These are phyloP conservation scores for Inga laurina DNA, from an alignment of 306 rosid species.

Conservation along the genomic window DNA sequence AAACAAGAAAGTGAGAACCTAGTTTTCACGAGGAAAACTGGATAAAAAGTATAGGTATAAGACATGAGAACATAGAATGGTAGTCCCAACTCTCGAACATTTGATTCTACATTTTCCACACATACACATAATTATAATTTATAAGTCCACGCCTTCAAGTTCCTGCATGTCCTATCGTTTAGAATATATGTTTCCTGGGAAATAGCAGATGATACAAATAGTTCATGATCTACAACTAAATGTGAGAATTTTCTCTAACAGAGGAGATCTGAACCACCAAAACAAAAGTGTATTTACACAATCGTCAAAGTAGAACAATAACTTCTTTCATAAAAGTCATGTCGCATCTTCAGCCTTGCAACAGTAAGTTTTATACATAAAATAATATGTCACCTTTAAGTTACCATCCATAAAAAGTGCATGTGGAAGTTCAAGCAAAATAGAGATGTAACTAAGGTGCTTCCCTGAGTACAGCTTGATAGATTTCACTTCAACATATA, in stretches of 20 bases:
- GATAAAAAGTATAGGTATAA: slow-evolving; percentile 2
- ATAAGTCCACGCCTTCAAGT: not conserved
- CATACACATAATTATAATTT: not conserved
- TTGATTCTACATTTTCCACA: slow-evolving; percentile 13
- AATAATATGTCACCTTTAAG: not conserved
- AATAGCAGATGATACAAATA: slow-evolving; percentile 13
- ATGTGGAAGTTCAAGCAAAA: slow-evolving; percentile 16
- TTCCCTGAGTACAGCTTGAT: slow-evolving; percentile 20
- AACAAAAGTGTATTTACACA: not conserved
- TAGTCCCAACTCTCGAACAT: not conserved
- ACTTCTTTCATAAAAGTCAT: not conserved
- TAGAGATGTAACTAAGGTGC: slow-evolving; percentile 6
- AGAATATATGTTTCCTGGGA: slow-evolving; percentile 6
- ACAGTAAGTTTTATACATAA: not conserved
- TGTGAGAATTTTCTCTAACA: not conserved
- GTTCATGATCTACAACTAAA: not conserved
- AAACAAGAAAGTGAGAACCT: slow-evolving; percentile 28
- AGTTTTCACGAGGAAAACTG: slow-evolving; percentile 7
- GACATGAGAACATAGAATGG: not conserved
- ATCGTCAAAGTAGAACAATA: not conserved
- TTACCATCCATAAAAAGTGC: not conserved
- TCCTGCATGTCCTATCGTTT: slow-evolving; percentile 1
- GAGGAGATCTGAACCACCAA: not conserved
- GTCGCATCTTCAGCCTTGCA: not conserved
- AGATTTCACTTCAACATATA: slow-evolving; percentile 23